Conservation (phyloP, 805 yeast genomes). For the Jamesozyma lodderae region DNA sequence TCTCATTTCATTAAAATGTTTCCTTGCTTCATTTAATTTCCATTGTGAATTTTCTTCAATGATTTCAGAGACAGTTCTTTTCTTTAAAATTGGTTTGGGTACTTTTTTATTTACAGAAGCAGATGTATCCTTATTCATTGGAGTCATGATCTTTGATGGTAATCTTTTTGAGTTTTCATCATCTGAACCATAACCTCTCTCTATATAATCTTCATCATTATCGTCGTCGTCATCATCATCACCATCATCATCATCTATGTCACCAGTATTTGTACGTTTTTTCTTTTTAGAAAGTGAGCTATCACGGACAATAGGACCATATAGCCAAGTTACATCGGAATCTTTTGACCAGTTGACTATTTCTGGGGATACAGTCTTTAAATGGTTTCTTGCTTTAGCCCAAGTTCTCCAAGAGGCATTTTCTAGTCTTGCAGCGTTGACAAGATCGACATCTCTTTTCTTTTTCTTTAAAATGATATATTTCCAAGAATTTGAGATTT, state of each 20-base stretch:
- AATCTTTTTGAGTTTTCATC: conserved; percentile 30
- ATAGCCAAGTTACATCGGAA: conserved; percentile 94
- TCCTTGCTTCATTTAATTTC: conserved; percentile 43
- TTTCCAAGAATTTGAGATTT: conserved; percentile 92
- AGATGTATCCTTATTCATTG: conserved; percentile 2
- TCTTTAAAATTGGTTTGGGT: conserved; percentile 80
- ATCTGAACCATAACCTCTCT: conserved; percentile 34
- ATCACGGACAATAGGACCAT: conserved; percentile 60
- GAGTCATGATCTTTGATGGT: conserved; percentile 6
- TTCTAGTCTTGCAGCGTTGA: conserved; percentile 70
- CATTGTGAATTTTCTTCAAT: conserved; percentile 31
- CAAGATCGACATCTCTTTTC: conserved; percentile 47
- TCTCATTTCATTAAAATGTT: conserved; percentile 41
- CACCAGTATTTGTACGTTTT: background rate
- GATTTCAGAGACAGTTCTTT: conserved; percentile 78
- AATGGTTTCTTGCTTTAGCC: conserved; percentile 80
- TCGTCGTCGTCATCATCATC: conserved; percentile 3
- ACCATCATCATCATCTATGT: conserved; percentile 1
- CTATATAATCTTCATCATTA: conserved; percentile 1
- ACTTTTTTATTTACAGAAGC: conserved; percentile 11
- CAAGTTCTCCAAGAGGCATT: conserved; percentile 97
- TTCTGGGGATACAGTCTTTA: conserved; percentile 81
- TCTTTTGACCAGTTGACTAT: conserved; percentile 94
- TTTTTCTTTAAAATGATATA: conserved; percentile 76
- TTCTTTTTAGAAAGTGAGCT: conserved; percentile 1